Evolutionary conservation across 148 eudicot genomes (phyloP).

Genomic region (Cornus controversa): DNA sequence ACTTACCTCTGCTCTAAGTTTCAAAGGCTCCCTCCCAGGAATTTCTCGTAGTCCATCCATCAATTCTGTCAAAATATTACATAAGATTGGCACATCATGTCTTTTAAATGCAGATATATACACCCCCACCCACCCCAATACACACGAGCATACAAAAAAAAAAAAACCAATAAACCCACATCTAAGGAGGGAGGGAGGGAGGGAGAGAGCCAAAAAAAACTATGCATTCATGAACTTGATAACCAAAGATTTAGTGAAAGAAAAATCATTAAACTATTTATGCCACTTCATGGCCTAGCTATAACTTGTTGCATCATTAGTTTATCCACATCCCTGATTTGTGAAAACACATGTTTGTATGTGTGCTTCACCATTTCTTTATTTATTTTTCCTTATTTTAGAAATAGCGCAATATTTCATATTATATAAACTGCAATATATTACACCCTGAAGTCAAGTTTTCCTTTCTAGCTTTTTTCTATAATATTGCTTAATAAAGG

Average conservation of each 20-base stretch:
- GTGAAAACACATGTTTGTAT: neutral
- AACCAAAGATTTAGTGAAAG: neutral
- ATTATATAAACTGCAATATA: no score
- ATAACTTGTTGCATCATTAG: no score
- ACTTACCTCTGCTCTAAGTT: conserved; percentile 80
- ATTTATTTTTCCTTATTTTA: no score
- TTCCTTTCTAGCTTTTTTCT: no score
- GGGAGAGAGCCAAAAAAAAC: neutral
- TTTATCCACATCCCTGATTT: neutral
- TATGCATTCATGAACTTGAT: neutral
- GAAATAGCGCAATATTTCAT: no score
- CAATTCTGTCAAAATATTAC: conserved; percentile 40
- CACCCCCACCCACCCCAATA: neutral
- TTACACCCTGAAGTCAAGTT: no score
- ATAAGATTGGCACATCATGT: neutral
- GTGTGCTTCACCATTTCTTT: neutral
- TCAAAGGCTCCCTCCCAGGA: conserved; percentile 82
- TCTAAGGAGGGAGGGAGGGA: no score
- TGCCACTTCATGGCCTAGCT: neutral
- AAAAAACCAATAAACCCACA: neutral
- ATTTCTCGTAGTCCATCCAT: conserved; percentile 82
- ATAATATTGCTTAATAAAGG: no score
- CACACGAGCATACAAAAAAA: neutral
- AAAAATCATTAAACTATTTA: neutral
- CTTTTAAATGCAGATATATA: neutral